Evolutionary conservation across 2,329 filamentous ascomycete species (phyloP), one percentile per base, ranked within the genome.

Genomic region (Fusarium coicis): DNA sequence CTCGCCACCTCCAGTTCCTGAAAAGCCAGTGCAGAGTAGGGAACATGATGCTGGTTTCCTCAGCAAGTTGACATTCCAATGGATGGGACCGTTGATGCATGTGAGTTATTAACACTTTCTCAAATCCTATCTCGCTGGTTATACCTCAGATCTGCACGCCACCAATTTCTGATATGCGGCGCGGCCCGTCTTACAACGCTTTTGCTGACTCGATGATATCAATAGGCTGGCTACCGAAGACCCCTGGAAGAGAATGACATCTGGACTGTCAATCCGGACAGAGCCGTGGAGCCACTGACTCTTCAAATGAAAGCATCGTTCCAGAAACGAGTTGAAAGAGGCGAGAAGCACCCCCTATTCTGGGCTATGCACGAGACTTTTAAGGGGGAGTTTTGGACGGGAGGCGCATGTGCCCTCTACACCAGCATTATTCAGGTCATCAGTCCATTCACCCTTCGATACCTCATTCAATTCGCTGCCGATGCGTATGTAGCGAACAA

Each of bases 301-400:
- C 81, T 83, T 12, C 92, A 87, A 74, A 84, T 97, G 50, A 87
- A 91, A 67, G 86, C 84, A 10, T 89, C 92, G 0, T 95, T 98
- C 80, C 85, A 92, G 68, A 88, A 86, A 72, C 88, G 93, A n/a
- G 85, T 90, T 10, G 87, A 89, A 50, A 86, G 88, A 32, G 93
- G 93, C 61, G 89, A 92, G 61, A 92, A 92, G 79, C 87, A 93
- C 70, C 93, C 95, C 2, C 85, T 98, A 7, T 80, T 94, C 19
- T 93, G 91, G 87, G 94, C 96, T 3, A 83, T 98, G 63, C 93
- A 95, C 80, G 95, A 98, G 75, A 94, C 93, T 6, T 96, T 96
- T 84, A 91, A 91, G 78, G 86, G 87, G 71, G 96, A 98, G 78
- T 96, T 98, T 79, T 91, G 93, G 85, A 81, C 97, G 7, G 95